Evolutionary conservation across 2,329 filamentous ascomycete species (phyloP).

Genomic region (Huntiella bhutanensis): DNA sequence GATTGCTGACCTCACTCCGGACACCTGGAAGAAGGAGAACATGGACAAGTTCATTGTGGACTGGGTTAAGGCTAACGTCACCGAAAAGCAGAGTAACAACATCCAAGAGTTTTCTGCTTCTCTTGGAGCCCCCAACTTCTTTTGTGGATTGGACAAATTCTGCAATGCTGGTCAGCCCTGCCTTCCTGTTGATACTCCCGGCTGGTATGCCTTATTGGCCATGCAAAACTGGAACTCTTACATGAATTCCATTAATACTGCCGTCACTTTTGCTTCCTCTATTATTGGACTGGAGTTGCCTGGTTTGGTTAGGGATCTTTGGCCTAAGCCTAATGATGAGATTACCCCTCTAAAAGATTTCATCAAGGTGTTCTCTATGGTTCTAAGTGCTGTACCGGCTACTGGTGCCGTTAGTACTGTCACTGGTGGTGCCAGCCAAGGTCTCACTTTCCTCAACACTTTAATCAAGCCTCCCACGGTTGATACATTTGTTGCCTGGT

Average conservation of each 20-base stretch:
- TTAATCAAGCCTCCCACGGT: slow-evolving; percentile 4
- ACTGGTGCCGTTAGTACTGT: slow-evolving; percentile 5
- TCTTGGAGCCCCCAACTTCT: slow-evolving; percentile 12
- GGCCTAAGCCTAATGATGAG: slow-evolving; percentile 9
- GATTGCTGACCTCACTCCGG: not conserved
- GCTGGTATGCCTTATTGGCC: slow-evolving; percentile 11
- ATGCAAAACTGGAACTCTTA: slow-evolving; percentile 12
- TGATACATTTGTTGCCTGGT: slow-evolving; percentile 6
- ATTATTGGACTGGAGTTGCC: slow-evolving; percentile 11
- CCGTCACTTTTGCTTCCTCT: slow-evolving; percentile 11
- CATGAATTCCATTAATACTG: slow-evolving; percentile 12
- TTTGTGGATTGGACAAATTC: slow-evolving; percentile 9
- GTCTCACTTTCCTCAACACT: not conserved
- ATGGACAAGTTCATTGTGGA: slow-evolving; percentile 8
- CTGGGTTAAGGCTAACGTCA: slow-evolving; percentile 8
- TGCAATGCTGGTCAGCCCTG: slow-evolving; percentile 13
- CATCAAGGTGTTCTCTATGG: slow-evolving; percentile 9
- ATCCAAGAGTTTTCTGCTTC: slow-evolving; percentile 10
- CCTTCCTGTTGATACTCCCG: slow-evolving; percentile 9
- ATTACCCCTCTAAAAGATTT: slow-evolving; percentile 9
- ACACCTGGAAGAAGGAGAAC: not conserved
- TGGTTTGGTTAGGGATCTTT: slow-evolving; percentile 11
- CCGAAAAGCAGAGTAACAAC: slow-evolving; percentile 5
- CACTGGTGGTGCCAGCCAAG: not conserved
- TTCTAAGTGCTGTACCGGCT: slow-evolving; percentile 9